phyloP scores from a whole-genome alignment of 345 rosid species.

The Eucalyptus melliodora region DNA sequence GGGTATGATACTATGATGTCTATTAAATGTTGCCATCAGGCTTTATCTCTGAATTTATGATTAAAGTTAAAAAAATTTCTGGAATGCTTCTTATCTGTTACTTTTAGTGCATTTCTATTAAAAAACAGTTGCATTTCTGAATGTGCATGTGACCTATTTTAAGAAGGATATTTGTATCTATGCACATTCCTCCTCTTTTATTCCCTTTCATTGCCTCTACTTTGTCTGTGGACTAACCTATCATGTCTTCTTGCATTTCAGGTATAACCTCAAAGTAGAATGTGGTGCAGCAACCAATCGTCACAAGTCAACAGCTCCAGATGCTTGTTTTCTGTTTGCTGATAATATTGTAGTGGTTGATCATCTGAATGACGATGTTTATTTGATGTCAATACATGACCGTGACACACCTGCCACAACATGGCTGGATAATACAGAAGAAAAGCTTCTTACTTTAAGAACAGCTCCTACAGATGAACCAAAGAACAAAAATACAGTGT shows the following conservation, averaged over 20 bases:
- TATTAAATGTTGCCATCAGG: not conserved
- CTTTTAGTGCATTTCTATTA: not conserved
- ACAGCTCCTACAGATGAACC: slow-evolving; percentile 7
- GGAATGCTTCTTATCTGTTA: not conserved
- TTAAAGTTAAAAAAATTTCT: not conserved
- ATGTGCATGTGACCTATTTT: not conserved
- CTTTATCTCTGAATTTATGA: not conserved
- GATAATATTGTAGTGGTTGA: slow-evolving; percentile 69
- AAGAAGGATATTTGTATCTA: not conserved
- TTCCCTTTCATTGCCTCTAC: not conserved
- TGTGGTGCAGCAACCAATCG: slow-evolving; percentile 57
- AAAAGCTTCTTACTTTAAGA: slow-evolving; percentile 39
- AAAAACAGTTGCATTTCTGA: not conserved
- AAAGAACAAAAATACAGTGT: slow-evolving; percentile 10
- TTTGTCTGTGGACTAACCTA: not conserved
- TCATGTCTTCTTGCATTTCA: slow-evolving; percentile 2
- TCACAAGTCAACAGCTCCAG: slow-evolving; percentile 81
- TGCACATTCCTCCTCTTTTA: not conserved
- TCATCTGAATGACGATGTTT: slow-evolving; percentile 60
- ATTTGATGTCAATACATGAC: slow-evolving; percentile 55
- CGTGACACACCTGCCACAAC: slow-evolving; percentile 5
- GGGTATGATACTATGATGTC: slow-evolving; percentile 39
- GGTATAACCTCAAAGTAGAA: slow-evolving; percentile 89
- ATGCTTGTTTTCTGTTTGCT: slow-evolving; percentile 87
- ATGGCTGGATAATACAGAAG: slow-evolving; percentile 63